phyloP scores from a whole-genome alignment of 768 basidiomycete species.

The Pleurotus platypus region DNA sequence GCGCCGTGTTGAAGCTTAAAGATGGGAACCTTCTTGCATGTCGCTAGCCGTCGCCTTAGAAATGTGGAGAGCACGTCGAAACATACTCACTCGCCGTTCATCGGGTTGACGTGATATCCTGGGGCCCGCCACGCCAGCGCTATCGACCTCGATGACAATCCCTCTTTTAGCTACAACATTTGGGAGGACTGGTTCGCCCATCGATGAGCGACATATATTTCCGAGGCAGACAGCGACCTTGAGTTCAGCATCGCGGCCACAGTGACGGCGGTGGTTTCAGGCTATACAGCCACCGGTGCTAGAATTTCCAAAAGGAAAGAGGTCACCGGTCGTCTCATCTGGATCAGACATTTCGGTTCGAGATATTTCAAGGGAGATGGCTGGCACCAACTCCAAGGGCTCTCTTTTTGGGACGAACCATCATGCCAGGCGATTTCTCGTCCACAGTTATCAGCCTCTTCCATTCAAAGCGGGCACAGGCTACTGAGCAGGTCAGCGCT shows the following conservation, averaged over 20 bases:
- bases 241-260: constrained; percentile 19
- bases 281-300: no score
- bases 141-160: constrained; percentile 70
- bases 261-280: neutral
- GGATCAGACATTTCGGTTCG: neutral
- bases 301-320: no score
- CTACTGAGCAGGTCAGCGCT: constrained; percentile 35
- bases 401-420: neutral
- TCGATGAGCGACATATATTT: constrained; percentile 87
- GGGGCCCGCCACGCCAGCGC: constrained; percentile 46
- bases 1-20: neutral
- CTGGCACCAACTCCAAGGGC: neutral
- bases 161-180: constrained; percentile 65
- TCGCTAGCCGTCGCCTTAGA: constrained; percentile 20
- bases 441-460: constrained; percentile 32
- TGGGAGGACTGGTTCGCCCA: constrained; percentile 85
- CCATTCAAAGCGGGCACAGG: constrained; percentile 26
- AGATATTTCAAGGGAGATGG: neutral
- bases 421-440: constrained; percentile 36
- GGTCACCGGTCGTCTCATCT: neutral
- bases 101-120: no score
- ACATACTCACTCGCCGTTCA: no score
- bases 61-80: no score
- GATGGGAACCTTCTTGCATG: constrained; percentile 61
- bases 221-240: constrained; percentile 73